Conservation (phyloP, 768 basidiomycete genomes). For the Gloeopeniophorella convolvens region DNA sequence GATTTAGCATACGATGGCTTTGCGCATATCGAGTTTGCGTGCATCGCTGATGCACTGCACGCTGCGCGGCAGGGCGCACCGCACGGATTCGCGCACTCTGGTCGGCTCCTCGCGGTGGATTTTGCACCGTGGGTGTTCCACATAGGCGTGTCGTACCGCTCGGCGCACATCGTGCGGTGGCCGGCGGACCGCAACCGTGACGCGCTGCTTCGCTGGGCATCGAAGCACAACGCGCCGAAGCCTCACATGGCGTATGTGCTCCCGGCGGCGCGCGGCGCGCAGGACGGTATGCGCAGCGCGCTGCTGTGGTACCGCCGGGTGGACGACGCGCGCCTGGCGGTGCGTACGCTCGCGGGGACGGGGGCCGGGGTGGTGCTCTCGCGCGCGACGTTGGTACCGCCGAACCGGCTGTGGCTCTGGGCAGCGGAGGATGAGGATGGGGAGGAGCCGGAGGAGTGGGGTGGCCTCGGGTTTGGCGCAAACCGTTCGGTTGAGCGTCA, state of each 20-base stretch:
- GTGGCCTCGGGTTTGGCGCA: conserved; percentile 2
- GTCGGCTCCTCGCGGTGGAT: conserved; percentile 5
- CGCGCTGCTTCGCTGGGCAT: neutral
- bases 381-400: neutral
- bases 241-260: no score
- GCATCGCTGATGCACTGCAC: neutral
- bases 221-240: no score
- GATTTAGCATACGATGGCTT: neutral
- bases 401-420: neutral
- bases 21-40: conserved; percentile 17
- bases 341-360: neutral
- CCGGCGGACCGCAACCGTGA: neutral
- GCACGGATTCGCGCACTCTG: conserved; percentile 8
- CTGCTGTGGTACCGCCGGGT: neutral
- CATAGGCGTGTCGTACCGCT: neutral
- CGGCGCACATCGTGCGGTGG: conserved; percentile 10
- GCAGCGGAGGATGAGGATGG: neutral
- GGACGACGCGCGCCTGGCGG: neutral
- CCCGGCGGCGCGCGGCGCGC: no score
- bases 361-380: neutral
- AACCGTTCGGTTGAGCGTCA: neutral
- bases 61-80: conserved; percentile 6
- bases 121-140: conserved; percentile 5
- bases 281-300: neutral
- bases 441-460: neutral